Base-by-base conservation (phyloP, 2,329 filamentous ascomycete genomes). In the Penicillium sclerotigenum region DNA sequence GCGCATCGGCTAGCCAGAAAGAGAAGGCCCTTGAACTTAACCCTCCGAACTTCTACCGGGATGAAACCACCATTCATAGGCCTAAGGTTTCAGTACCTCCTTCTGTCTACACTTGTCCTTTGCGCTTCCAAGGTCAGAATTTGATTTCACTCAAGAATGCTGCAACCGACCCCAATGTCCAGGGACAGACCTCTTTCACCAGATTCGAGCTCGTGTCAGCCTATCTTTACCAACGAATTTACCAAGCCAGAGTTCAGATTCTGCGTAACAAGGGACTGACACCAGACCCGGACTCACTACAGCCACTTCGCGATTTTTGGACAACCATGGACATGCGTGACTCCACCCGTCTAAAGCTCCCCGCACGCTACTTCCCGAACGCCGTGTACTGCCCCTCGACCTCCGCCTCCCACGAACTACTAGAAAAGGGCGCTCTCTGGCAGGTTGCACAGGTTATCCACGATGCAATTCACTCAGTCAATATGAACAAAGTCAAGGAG, bases 181-280 rank as follows among this genome's bases (percentile, higher is more conserved):
- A 16, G 11, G 26, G 5, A 7, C 28, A 13, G 14, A 36, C 9
- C 13, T 9, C 4, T 2, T 33, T 50, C 29, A 42, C 45, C 18
- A 50, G 37, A 4, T 54, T 54, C 29, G 52, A 49, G 52, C n/a
- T 47, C n/a, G 9, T 54, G 14, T 42, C 52, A 2, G 52, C 52
- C 26, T 54, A 29, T 20, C 37, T 54, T 3, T 42, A 34, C 11
- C 45, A 54, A 18, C n/a, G 29, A 0, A 48, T 54, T 4, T 54
- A 54, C 3, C 36, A 54, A 20, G 52, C 29, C 13, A 29, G 29
- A n/a, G 10, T 54, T 7, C 11, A 42, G 9, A 5, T 26, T 16
- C 6, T 49, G 1, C 18, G 18, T 20, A 10, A 13, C 2, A 24
- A 14, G 10, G 28, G 37, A 5, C 1, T 29, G 4, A 14, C 22